phyloP scores from a whole-genome alignment of 2,329 filamentous ascomycete species.

The Emydomyces testavorans region DNA sequence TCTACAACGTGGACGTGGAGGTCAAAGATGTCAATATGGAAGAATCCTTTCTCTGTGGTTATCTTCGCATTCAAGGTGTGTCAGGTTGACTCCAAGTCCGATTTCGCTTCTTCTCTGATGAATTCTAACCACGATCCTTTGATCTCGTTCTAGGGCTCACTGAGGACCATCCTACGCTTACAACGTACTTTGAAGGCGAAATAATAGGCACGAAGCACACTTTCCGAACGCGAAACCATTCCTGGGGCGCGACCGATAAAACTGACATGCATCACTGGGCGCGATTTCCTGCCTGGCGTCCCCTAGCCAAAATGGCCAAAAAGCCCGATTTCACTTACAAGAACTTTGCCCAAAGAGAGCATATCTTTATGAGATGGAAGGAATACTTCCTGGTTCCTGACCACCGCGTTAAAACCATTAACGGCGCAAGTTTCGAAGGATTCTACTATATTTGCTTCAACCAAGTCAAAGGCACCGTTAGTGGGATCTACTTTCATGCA shows the following conservation, averaged over 20 bases:
- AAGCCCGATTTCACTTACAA: slow-evolving; percentile 48
- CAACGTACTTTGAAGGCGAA: slow-evolving; percentile 96
- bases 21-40: slow-evolving; percentile 93
- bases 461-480: slow-evolving; percentile 72
- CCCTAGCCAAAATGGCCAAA: slow-evolving; percentile 54
- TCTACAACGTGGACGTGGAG: slow-evolving; percentile 92
- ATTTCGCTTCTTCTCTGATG: neutral
- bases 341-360: slow-evolving; percentile 66
- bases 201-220: slow-evolving; percentile 91
- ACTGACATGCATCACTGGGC: slow-evolving; percentile 89
- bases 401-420: slow-evolving; percentile 80
- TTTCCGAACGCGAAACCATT: slow-evolving; percentile 80
- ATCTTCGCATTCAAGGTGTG: slow-evolving; percentile 84
- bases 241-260: slow-evolving; percentile 86
- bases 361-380: slow-evolving; percentile 99
- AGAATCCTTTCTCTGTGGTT: slow-evolving; percentile 89
- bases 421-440: slow-evolving; percentile 90
- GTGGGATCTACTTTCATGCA: slow-evolving; percentile 93
- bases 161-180: slow-evolving; percentile 91
- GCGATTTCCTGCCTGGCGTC: slow-evolving; percentile 76
- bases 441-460: slow-evolving; percentile 99
- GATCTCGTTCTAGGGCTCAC: slow-evolving; percentile 57
- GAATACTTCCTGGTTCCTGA: slow-evolving; percentile 95
- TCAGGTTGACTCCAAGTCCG: neutral
- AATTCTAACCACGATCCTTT: slow-evolving; percentile 5